These are phyloP conservation scores for Lyophyllum semitale DNA, from an alignment of 768 basidiomycete species.

Conservation along the genomic window DNA sequence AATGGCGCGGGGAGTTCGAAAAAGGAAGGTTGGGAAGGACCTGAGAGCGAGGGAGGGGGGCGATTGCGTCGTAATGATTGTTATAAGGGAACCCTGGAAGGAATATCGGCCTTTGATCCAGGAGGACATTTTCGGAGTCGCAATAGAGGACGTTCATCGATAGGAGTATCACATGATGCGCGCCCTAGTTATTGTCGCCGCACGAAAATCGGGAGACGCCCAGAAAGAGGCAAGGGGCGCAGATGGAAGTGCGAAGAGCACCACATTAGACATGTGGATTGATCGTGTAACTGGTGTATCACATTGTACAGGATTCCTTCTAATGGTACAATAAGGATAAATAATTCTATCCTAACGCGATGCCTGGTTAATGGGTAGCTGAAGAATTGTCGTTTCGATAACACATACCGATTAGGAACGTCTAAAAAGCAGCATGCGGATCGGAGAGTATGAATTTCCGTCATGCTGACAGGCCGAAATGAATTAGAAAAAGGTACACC, in stretches of 20 bases:
- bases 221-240: neutral
- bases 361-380: neutral
- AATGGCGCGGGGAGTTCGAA: neutral
- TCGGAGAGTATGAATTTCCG: neutral
- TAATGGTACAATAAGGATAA: constrained; percentile 10
- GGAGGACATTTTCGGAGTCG: constrained; percentile 19
- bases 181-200: constrained; percentile 11
- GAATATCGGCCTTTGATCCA: constrained; percentile 18
- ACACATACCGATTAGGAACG: constrained; percentile 2
- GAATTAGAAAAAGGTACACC: neutral
- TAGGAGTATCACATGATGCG: constrained; percentile 20
- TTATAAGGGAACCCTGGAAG: constrained; percentile 8
- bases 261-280: neutral
- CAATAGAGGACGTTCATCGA: constrained; percentile 6
- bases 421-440: neutral
- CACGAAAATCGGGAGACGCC: constrained; percentile 1
- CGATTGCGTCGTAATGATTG: constrained; percentile 4
- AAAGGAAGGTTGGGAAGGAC: constrained; percentile 14
- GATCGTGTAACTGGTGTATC: neutral
- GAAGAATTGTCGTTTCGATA: neutral
- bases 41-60: constrained; percentile 15
- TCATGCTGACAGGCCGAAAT: constrained; percentile 3
- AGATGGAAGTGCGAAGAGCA: neutral
- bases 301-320: constrained; percentile 6
- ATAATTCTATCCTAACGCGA: constrained; percentile 3